Base-by-base conservation (phyloP, 306 rosid genomes). In the Cucumis hystrix region DNA sequence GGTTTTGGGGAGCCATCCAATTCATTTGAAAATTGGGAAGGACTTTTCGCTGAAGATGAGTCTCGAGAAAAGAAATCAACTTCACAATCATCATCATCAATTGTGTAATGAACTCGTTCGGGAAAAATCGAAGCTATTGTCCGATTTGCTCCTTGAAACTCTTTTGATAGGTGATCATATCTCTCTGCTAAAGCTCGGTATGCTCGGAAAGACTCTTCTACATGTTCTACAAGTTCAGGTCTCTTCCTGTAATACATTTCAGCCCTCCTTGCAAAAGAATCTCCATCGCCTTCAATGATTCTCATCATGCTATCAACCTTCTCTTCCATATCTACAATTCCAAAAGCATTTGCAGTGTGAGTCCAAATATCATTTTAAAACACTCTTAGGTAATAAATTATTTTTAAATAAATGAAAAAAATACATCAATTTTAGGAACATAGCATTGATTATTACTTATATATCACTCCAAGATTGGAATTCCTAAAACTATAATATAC, bases 231-330 rank as follows among this genome's bases (percentile, higher is more conserved):
- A 10, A 96, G 89, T 83, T 91, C 96, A 17, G 98, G 98, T 79
- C 98, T 91, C 83, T 84, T 87, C 67, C 78, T 83, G 83, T 91
- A 96, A 87, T 90, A 96, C 98, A 91, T 96, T 88, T 96, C 97
- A 56, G 97, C 99, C 83, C 96, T 92, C 83, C 89, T 79, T 20
- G 91, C 88, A 82, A 96, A 92, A 18, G 99, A 86, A 75, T 96
- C 99, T 33, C 99, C 99, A 28, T 82, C 89, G 8, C 85, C 73
- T 18, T 96, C 82, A 49, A 96, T 84, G 85, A 96, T 91, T 81
- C 76, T 80, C 60, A 92, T 96, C 54, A 92, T 82, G 70, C 40
- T 80, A 0, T 39, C 81, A 59, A 89, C 92, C 84, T 81, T 89
- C 78, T 90, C 93, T 85, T 96, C 98, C 99, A 96, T 91, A 79